Base-by-base conservation (phyloP, 108 stramenopile genomes). In the Cyclotella choctawhatcheeana region DNA sequence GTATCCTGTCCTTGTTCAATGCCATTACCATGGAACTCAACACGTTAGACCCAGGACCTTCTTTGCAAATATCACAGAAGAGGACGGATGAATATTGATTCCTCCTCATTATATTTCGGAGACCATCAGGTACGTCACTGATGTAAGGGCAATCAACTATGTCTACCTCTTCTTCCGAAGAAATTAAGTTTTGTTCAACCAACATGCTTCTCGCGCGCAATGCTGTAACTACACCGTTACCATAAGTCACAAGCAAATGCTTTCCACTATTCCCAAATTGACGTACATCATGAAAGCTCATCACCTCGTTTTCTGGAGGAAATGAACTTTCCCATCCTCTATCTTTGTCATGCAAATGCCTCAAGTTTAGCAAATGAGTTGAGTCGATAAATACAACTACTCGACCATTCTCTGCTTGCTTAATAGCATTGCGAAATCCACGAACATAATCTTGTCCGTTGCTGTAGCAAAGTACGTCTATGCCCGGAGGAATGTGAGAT, bases 51-150 rank as follows among this genome's bases (percentile, higher is more conserved):
- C 88, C 88, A 12, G 90, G 90, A 18, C 90, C 90, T 72, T 89
- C 83, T 72, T 96, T 96, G 75, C 92, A 93, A 26, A 93, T 77
- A 74, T 96, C 95, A 40, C 92, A 91, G 79, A 96, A 96, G 33
- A 96, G 64, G 33, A 93, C 84, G 26, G 64, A 47, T 26, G 79
- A 63, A 58, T 95, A 90, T 22, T 63, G 20, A 14, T 58, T 26
- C 45, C 17, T 51, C 3, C 59, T 26, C 21, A 89, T 18, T 50
- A 58, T 44, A 48, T 81, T 54, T 44, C 64, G 65, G 32, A 96
- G 82, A 2, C 85, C 92, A 22, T 77, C 76, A 0, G 91, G 88
- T 26, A 85, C 64, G 8, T 69, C 71, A 53, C 88, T 90, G 30
- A 96, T 78, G 56, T 77, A 91, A 0, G 90, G 92, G 45, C 85